phyloP scores from a whole-genome alignment of 306 rosid genomes.

The Erythrophleum fordii region DNA sequence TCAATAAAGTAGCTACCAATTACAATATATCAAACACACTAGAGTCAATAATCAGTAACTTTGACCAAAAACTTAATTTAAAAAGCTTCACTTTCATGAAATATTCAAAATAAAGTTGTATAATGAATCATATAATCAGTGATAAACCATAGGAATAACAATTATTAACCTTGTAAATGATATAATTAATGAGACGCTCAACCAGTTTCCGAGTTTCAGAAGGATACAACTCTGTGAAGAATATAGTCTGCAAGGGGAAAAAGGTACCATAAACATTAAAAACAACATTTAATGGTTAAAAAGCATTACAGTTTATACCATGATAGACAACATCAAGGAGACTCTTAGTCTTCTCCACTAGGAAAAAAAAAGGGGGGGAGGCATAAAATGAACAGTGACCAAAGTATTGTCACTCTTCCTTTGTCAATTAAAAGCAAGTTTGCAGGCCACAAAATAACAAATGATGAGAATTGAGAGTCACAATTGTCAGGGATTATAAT shows the following conservation, averaged over 20 bases:
- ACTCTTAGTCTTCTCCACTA: background rate
- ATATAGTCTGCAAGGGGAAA: slow-evolving; percentile 70
- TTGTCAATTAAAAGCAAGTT: slow-evolving; percentile 1
- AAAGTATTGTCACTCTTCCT: background rate
- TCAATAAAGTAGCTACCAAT: slow-evolving; percentile 20
- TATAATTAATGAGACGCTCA: slow-evolving; percentile 86
- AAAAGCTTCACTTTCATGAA: background rate
- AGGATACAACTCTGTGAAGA: slow-evolving; percentile 80
- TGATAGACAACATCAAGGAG: slow-evolving; percentile 16
- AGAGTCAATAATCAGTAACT: slow-evolving; percentile 1
- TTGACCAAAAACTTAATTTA: background rate
- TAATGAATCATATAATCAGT: background rate
- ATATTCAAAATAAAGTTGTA: slow-evolving; percentile 24
- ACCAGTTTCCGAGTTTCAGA: slow-evolving; percentile 79
- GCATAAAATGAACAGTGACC: slow-evolving; percentile 9
- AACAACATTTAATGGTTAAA: background rate
- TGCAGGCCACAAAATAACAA: slow-evolving; percentile 18
- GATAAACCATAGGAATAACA: background rate
- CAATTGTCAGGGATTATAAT: no score
- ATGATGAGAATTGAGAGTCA: slow-evolving; percentile 16
- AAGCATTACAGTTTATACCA: background rate
- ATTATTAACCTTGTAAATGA: slow-evolving; percentile 80
- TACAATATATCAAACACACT: background rate
- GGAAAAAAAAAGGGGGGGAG: slow-evolving; percentile 13
- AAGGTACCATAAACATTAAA: slow-evolving; percentile 29